Conservation (phyloP, 495 filamentous ascomycete species). For the Penicillium malachiteum region DNA sequence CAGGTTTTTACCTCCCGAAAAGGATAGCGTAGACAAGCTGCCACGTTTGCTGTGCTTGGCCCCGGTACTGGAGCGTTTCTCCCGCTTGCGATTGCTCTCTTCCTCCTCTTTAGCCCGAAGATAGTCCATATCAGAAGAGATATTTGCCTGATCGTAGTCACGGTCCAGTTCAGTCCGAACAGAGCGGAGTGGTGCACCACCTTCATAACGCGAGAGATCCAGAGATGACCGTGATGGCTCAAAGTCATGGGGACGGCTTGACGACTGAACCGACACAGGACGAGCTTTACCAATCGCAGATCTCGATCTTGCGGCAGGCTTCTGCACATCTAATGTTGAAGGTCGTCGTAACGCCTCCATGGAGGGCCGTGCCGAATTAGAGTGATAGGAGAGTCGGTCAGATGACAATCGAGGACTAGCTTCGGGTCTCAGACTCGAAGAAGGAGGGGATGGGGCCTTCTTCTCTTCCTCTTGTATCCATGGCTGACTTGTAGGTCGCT, state of each 20-base stretch:
- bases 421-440: constrained; percentile 33
- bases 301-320: constrained; percentile 57
- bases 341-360: constrained; percentile 69
- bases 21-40: constrained; percentile 74
- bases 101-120: constrained; percentile 76
- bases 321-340: constrained; percentile 57
- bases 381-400: constrained; percentile 44
- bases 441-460: constrained; percentile 33
- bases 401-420: constrained; percentile 52
- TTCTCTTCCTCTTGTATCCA: constrained; percentile 36
- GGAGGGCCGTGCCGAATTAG: constrained; percentile 75
- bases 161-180: constrained; percentile 41
- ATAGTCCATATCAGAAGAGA: constrained; percentile 86
- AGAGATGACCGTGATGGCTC: constrained; percentile 48
- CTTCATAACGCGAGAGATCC: constrained; percentile 41
- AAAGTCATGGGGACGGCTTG: constrained; percentile 70
- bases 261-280: constrained; percentile 74
- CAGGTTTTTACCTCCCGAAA: constrained; percentile 78
- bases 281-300: constrained; percentile 64
- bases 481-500: constrained; percentile 55
- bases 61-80: constrained; percentile 63
- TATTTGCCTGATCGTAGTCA: constrained; percentile 50
- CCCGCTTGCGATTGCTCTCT: constrained; percentile 62
- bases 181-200: constrained; percentile 35
- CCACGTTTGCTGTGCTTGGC: constrained; percentile 75